Evolutionary conservation across 148 eudicot species (phyloP).

Genomic region (Mesembryanthemum crystallinum): DNA sequence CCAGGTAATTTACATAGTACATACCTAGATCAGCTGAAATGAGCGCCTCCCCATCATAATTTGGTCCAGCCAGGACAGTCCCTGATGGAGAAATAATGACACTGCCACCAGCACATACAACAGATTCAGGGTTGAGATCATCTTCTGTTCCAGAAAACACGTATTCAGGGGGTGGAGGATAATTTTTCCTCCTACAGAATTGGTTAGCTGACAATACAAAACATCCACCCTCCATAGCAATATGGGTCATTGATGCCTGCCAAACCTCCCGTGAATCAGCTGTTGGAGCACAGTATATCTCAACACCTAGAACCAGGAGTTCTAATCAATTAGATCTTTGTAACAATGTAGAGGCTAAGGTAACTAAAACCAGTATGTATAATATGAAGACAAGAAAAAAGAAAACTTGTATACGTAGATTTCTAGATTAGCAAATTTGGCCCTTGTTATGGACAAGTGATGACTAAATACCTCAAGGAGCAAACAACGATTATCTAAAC

Average conservation of each 20-base stretch:
- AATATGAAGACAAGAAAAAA: not conserved
- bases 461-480: too few species aligned
- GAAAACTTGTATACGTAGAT: not conserved
- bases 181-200: constrained; percentile 83
- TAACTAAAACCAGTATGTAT: not conserved
- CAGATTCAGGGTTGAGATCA: constrained; percentile 78
- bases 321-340: not conserved
- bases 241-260: constrained; percentile 98
- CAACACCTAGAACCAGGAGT: constrained; percentile 54
- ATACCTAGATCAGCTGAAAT: constrained; percentile 90
- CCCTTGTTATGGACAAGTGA: too few species aligned
- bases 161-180: constrained; percentile 89
- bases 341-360: not conserved
- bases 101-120: constrained; percentile 94
- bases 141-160: constrained; percentile 58
- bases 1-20: not conserved
- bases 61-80: constrained; percentile 80
- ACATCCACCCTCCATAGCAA: constrained; percentile 96
- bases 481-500: too few species aligned
- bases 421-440: not conserved
- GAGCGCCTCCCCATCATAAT: constrained; percentile 84
- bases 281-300: constrained; percentile 97
- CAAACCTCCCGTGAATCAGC: constrained; percentile 85
- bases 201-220: constrained; percentile 89
- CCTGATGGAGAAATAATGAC: constrained; percentile 92